Evolutionary conservation across 768 basidiomycete species (phyloP).

Genomic region (Paxillus ammoniavirescens): DNA sequence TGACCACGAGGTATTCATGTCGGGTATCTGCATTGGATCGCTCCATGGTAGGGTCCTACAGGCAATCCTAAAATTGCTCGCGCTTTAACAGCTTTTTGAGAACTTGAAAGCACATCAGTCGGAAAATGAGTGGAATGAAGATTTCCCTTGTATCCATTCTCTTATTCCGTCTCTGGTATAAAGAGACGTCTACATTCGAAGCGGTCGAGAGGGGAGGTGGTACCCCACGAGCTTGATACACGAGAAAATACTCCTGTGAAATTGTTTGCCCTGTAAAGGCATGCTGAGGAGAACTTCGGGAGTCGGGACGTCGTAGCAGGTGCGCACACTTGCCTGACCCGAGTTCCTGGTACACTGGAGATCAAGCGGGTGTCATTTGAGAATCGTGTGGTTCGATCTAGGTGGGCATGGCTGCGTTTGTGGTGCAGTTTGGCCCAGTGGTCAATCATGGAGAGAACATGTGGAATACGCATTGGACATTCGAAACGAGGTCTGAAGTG

Average conservation of each 20-base stretch:
- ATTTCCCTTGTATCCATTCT: background rate
- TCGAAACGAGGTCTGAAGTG: slow-evolving; percentile 26
- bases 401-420: slow-evolving; percentile 23
- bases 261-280: background rate
- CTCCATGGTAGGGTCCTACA: slow-evolving; percentile 28
- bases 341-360: slow-evolving; percentile 8
- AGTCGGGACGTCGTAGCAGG: slow-evolving; percentile 5
- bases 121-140: background rate
- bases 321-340: slow-evolving; percentile 2
- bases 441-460: slow-evolving; percentile 30
- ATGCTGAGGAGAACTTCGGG: background rate
- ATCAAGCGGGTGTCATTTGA: slow-evolving; percentile 18
- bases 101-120: slow-evolving; percentile 5
- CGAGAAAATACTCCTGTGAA: background rate
- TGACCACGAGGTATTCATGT: slow-evolving; percentile 36
- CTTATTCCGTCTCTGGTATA: background rate
- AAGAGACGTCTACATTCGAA: background rate
- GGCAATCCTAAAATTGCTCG: slow-evolving; percentile 22
- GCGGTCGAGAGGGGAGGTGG: background rate
- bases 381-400: slow-evolving; percentile 20
- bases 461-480: slow-evolving; percentile 32
- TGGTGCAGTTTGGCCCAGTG: slow-evolving; percentile 23
- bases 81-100: slow-evolving; percentile 15
- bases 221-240: slow-evolving; percentile 1
- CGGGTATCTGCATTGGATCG: slow-evolving; percentile 37